Conservation (phyloP, 78 protist genomes). For the Polysphondylium violaceum region DNA sequence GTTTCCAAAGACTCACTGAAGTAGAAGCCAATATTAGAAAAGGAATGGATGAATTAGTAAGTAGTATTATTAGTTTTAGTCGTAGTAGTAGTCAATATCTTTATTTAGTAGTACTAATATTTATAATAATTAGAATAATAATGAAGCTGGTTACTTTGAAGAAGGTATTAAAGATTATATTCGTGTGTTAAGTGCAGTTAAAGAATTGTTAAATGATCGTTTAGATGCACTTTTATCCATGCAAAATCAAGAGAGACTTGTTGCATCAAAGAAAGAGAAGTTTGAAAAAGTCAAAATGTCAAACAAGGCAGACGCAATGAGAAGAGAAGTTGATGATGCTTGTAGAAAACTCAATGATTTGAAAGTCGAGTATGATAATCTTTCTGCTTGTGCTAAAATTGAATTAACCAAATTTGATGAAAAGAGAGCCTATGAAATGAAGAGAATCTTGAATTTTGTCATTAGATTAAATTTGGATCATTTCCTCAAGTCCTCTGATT, state of each 20-base stretch:
- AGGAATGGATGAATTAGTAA: conserved; percentile 42
- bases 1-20: conserved; percentile 43
- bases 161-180: conserved; percentile 75
- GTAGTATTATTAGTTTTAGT: too few species aligned
- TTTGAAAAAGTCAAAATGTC: conserved; percentile 15
- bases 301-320: neutral
- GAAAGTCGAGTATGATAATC: conserved; percentile 35
- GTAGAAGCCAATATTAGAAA: conserved; percentile 34
- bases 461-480: conserved; percentile 72
- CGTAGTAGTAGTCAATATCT: neutral
- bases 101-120: neutral
- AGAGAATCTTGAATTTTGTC: conserved; percentile 66
- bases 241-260: conserved; percentile 50
- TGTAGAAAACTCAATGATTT: conserved; percentile 40
- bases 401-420: conserved; percentile 50
- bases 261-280: conserved; percentile 56
- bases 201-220: conserved; percentile 78
- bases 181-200: conserved; percentile 40
- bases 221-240: conserved; percentile 43
- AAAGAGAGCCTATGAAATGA: conserved; percentile 67
- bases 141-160: conserved; percentile 71
- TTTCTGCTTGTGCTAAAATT: conserved; percentile 48
- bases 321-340: conserved; percentile 36
- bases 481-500: conserved; percentile 59
- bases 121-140: too few species aligned